A percentile compares a stretch with the other conserved stretches of the same genome.
Evolutionary conservation across 2,329 filamentous ascomycete genomes (phyloP).

Genomic region (Alternaria consortialis): DNA sequence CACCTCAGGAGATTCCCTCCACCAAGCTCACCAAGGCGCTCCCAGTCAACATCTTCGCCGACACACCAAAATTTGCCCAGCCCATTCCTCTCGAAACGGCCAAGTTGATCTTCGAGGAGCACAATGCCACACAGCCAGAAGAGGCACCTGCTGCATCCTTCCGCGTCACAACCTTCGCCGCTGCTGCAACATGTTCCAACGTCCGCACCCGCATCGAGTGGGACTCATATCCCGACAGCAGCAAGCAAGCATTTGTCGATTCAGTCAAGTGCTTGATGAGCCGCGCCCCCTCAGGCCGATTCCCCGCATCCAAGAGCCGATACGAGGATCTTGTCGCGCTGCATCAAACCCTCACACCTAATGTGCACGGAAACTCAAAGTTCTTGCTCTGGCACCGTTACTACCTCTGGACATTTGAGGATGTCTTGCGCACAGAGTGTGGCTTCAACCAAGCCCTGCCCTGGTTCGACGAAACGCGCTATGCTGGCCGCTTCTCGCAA

Average conservation of each 20-base stretch:
- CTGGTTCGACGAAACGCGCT: constrained; percentile 50
- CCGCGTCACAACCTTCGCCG: not conserved
- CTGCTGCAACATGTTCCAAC: constrained; percentile 35
- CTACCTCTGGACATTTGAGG: constrained; percentile 54
- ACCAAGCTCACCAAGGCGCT: constrained; percentile 16
- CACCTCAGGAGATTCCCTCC: constrained; percentile 15
- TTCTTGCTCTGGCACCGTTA: constrained; percentile 58
- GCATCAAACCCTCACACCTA: constrained; percentile 45
- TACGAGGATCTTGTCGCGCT: constrained; percentile 49
- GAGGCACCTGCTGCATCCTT: not conserved
- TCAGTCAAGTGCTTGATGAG: constrained; percentile 43
- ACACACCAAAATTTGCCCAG: constrained; percentile 12
- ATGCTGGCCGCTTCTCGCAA: constrained; percentile 39
- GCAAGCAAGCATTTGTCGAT: constrained; percentile 38
- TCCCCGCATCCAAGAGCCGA: constrained; percentile 35
- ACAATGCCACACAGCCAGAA: not conserved
- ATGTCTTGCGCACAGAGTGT: constrained; percentile 54
- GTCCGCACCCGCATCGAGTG: constrained; percentile 44
- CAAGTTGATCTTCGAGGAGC: constrained; percentile 8
- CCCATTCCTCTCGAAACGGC: constrained; percentile 21
- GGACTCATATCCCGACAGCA: constrained; percentile 36
- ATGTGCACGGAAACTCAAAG: constrained; percentile 46
- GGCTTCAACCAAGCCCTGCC: constrained; percentile 53
- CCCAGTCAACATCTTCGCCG: constrained; percentile 16
- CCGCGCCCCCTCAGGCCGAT: constrained; percentile 35